Evolutionary conservation across 176 grass and related monocot species (phyloP).

Genomic region (Guadua angustifolia): DNA sequence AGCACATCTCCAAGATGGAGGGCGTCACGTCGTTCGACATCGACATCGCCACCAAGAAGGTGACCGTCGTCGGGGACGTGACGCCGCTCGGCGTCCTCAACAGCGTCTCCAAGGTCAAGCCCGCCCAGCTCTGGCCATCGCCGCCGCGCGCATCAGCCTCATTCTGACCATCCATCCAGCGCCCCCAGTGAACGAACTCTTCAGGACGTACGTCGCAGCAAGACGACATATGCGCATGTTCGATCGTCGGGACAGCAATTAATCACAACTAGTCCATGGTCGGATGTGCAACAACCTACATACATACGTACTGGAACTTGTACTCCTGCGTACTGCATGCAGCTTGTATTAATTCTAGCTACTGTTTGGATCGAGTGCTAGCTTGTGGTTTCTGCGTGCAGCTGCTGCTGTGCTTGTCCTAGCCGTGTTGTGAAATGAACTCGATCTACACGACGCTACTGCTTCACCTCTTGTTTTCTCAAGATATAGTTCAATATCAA

Average conservation of each 20-base stretch:
- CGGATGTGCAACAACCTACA: no score
- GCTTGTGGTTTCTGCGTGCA: no score
- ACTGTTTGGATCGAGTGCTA: no score
- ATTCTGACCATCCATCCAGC: conserved; percentile 25
- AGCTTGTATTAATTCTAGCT: no score
- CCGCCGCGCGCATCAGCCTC: conserved; percentile 55
- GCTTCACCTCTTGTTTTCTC: background rate
- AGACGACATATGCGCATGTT: no score
- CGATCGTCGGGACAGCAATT: no score
- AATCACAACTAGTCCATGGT: no score
- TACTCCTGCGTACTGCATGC: no score
- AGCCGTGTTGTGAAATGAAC: background rate
- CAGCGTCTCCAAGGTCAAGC: conserved; percentile 88
- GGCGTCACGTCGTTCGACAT: conserved; percentile 85
- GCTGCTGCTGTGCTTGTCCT: no score
- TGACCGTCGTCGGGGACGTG: conserved; percentile 79
- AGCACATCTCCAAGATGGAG: conserved; percentile 90
- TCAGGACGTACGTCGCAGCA: no score
- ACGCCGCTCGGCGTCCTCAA: conserved; percentile 84
- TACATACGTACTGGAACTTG: no score
- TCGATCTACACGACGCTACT: background rate
- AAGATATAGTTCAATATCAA: background rate
- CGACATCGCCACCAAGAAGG: conserved; percentile 84
- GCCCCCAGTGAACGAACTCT: no score
- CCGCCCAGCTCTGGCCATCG: conserved; percentile 78